phyloP scores from a whole-genome alignment of 345 rosid genomes.

The Schrenkiella parvula region DNA sequence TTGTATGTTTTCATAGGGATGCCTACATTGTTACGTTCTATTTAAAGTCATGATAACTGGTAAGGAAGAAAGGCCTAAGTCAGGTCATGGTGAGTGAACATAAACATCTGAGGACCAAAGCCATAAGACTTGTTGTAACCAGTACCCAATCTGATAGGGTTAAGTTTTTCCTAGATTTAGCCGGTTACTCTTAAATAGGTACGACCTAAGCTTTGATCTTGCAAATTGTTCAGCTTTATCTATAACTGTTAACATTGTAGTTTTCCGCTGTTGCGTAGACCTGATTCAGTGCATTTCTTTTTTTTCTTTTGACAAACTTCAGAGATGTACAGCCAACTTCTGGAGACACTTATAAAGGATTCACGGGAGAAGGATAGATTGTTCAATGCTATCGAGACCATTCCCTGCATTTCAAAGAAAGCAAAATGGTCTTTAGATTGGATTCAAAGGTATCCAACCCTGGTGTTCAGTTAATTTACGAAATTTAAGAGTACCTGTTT shows the following conservation, averaged over 20 bases:
- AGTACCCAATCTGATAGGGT: background rate
- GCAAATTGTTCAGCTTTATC: background rate
- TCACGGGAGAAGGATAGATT: slow-evolving; percentile 72
- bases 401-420: slow-evolving; percentile 73
- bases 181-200: background rate
- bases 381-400: slow-evolving; percentile 79
- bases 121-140: background rate
- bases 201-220: background rate
- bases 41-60: background rate
- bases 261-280: background rate
- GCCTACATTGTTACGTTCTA: background rate
- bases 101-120: background rate
- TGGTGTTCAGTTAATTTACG: background rate
- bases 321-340: slow-evolving; percentile 95
- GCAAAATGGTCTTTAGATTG: slow-evolving; percentile 86
- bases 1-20: background rate
- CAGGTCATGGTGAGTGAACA: background rate
- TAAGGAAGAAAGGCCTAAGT: background rate
- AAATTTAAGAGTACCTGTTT: background rate
- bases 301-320: slow-evolving; percentile 2
- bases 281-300: slow-evolving; percentile 10
- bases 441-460: slow-evolving; percentile 54
- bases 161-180: background rate
- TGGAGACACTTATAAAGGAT: slow-evolving; percentile 89
- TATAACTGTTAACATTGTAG: background rate